These are phyloP conservation scores for Neofusicoccum umdonicola DNA, from an alignment of 2,329 filamentous ascomycete species.

Conservation along the genomic window DNA sequence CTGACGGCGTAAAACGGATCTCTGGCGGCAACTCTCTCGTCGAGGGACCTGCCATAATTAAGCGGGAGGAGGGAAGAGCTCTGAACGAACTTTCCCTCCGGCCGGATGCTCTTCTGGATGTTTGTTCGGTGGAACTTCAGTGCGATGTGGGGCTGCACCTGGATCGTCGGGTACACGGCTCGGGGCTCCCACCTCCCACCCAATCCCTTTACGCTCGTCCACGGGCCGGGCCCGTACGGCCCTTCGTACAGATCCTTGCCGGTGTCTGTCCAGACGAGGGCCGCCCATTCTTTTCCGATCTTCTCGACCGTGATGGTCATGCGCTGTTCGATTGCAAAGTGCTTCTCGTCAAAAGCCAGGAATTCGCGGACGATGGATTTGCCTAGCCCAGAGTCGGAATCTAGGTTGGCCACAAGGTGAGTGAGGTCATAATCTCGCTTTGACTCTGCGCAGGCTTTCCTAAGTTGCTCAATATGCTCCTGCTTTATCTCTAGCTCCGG, in stretches of 20 bases:
- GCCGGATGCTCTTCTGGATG: neutral
- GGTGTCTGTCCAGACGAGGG: neutral
- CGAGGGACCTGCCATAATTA: neutral
- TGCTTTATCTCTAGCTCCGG: neutral
- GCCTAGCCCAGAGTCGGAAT: neutral
- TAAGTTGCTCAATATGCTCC: neutral
- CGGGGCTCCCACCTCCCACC: neutral
- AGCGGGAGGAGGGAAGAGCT: neutral
- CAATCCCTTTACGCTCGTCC: neutral
- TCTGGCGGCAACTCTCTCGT: neutral
- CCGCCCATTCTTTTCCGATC: conserved; percentile 1
- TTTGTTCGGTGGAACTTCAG: neutral
- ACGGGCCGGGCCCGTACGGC: neutral
- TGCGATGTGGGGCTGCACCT: neutral
- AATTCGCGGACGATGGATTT: conserved; percentile 18
- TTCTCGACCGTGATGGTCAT: conserved; percentile 18
- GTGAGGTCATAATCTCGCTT: neutral
- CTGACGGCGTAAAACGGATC: neutral
- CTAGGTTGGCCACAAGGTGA: neutral
- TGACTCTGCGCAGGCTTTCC: neutral
- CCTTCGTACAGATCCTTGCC: neutral
- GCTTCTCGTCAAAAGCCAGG: conserved; percentile 6
- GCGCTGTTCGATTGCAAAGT: conserved; percentile 19
- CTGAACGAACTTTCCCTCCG: neutral
- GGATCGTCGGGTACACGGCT: neutral